Evolutionary conservation across 2,329 filamentous ascomycete species (phyloP), one percentile per base, ranked within the genome.

Genomic region (Dactylonectria estremocensis): DNA sequence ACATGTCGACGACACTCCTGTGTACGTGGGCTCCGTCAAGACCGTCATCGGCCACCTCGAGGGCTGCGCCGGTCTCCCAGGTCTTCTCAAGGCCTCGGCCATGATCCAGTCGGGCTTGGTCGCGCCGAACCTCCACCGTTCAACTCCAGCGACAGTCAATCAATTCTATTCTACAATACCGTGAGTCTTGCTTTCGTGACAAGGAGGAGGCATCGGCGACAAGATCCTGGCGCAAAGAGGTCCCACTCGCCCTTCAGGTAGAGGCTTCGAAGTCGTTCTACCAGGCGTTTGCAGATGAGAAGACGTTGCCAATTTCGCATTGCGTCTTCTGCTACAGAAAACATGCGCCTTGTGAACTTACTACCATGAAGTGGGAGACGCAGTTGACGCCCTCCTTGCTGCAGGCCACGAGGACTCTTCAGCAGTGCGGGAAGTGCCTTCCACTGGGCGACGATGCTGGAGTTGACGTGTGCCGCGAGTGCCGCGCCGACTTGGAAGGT

Each of bases 161-260:
- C 49, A 52, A 50, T 5, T 14, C 45, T 18, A 48, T 67, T 57
- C 58, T 67, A 31, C 54, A 57, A 56, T 49, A 61, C 65, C 58
- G 43, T 13, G 58, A 61, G 14, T 56, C 60, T n/a, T 45, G 53
- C 48, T 67, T 64, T 53, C 65, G 33, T 33, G 60, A 18, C n/a
- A 67, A 64, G 54, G 16, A 43, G 40, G 48, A 52, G 16, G 60
- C 55, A 56, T 67, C 59, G n/a, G 13, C 48, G 53, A 33, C 35
- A 57, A 67, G 65, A 67, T 67, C 60, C 28, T 67, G 54, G 65
- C 64, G 65, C 54, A 67, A 67, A 28, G 65, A 63, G n/a, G 55
- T 64, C 53, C 45, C 65, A 7, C 46, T 56, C 49, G 37, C 53
- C 49, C 55, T 62, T 40, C 57, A 66, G 28, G 64, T 59, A 10